A percentile compares a stretch with the other conserved stretches of the same genome.
phyloP scores from a whole-genome alignment of 805 yeast species.

The Naumovozyma dairenensis region DNA sequence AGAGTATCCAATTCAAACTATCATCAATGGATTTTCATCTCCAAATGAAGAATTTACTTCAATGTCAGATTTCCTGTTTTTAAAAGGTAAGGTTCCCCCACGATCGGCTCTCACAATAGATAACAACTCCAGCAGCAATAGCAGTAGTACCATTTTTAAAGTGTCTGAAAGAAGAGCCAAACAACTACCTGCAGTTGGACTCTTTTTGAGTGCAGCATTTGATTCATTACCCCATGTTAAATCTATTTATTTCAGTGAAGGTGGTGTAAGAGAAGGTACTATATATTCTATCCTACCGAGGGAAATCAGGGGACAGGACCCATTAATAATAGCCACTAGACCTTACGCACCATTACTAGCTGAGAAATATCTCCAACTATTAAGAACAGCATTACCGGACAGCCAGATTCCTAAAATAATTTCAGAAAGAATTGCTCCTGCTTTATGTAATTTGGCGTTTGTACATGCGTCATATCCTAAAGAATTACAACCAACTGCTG shows the following conservation, averaged over 20 bases:
- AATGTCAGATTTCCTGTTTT: slow-evolving; percentile 41
- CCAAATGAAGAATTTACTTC: slow-evolving; percentile 42
- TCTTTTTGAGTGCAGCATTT: slow-evolving; percentile 51
- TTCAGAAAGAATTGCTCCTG: slow-evolving; percentile 51
- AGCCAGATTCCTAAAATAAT: slow-evolving; percentile 49
- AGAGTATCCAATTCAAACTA: slow-evolving; percentile 58
- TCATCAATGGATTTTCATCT: slow-evolving; percentile 60
- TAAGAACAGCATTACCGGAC: slow-evolving; percentile 40
- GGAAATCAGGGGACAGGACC: slow-evolving; percentile 54
- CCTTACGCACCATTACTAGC: slow-evolving; percentile 65
- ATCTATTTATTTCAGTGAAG: slow-evolving; percentile 61
- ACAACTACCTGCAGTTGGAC: slow-evolving; percentile 63
- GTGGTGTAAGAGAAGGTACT: slow-evolving; percentile 72
- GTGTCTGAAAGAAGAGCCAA: slow-evolving; percentile 55
- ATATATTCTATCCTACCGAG: slow-evolving; percentile 52
- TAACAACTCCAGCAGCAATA: no score
- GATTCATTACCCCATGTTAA: slow-evolving; percentile 51
- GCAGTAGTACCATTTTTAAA: slow-evolving; percentile 41
- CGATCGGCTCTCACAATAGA: no score
- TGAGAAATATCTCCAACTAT: slow-evolving; percentile 42
- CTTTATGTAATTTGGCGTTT: slow-evolving; percentile 64
- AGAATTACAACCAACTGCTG: slow-evolving; percentile 66
- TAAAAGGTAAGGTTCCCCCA: slow-evolving; percentile 40
- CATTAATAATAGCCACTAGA: slow-evolving; percentile 55
- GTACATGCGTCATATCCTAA: slow-evolving; percentile 70